Evolutionary conservation across 805 yeast species (phyloP), one percentile per base, ranked within the genome.

Genomic region (Zygoascus biomembranicola): DNA sequence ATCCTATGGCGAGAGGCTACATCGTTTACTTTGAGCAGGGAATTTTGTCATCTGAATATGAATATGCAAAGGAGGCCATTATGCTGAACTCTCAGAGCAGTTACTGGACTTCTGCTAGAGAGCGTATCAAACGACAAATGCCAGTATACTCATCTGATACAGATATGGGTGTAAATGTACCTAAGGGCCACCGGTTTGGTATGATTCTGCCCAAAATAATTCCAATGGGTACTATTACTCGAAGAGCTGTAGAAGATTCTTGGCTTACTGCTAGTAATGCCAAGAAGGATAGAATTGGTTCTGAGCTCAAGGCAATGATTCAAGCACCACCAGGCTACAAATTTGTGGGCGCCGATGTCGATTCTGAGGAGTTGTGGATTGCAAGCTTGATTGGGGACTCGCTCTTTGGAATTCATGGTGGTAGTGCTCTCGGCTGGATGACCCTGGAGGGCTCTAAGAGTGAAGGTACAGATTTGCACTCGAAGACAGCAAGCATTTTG

Each of bases 391-490:
- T 92, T 32, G 97, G 99, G 2, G 99, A 94, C 66, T 84, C 98
- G 0, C 80, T 84, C 51, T 88, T 92, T 69, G 80, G 84, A 35
- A 72, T 87, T 23, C 99, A 94, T 67, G 99, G 99, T 5, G 95
- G 95, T 13, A 89, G 98, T 0, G 96, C 98, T 0, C 78, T 95
- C 52, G 97, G 98, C 0, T 95, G 99, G 99, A 95, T 94, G 99
- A 90, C 97, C 1, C 75, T 94, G 53, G 99, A 94, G 72, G 99
- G 99, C 18, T 82, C 92, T 3, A 94, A 94, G 69, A 75, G 73
- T 53, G 92, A 86, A 52, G 95, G 94, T 4, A 95, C 99, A 0
- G 99, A 94, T 70, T 71, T 95, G 56, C 99, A 94, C 66, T 89
- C 97, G 0, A 90, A 87, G 59, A 94, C 98, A 0, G 97, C 99